Evolutionary conservation across 2,329 filamentous ascomycete genomes (phyloP).

Genomic region (Fusarium fujikuroi): DNA sequence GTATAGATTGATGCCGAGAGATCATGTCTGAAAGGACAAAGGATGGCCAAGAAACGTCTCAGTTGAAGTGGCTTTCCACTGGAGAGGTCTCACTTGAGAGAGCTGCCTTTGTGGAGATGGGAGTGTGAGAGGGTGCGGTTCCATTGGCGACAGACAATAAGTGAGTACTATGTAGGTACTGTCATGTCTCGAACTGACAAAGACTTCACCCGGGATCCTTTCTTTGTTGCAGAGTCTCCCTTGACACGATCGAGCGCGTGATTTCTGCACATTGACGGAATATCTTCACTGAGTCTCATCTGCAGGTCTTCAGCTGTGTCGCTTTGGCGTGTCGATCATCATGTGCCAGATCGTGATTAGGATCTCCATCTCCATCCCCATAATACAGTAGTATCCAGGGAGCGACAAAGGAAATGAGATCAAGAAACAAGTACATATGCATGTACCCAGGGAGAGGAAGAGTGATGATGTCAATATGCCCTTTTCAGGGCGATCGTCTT

Average conservation of each 20-base stretch:
- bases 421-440: conserved; percentile 5
- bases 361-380: conserved; percentile 8
- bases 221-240: conserved; percentile 16
- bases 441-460: conserved; percentile 19
- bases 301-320: conserved; percentile 16
- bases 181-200: conserved; percentile 6
- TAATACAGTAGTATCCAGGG: conserved; percentile 6
- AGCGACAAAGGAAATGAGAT: conserved; percentile 26
- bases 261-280: conserved; percentile 8
- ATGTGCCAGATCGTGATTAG: conserved; percentile 18
- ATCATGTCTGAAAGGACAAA: conserved; percentile 29
- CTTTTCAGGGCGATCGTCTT: conserved; percentile 15
- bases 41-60: conserved; percentile 20
- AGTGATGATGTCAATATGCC: conserved; percentile 30
- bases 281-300: conserved; percentile 36
- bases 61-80: conserved; percentile 21
- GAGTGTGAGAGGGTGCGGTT: conserved; percentile 11
- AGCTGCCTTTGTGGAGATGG: conserved; percentile 16
- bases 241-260: background rate
- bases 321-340: conserved; percentile 24
- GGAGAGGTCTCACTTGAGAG: conserved; percentile 23
- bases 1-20: conserved; percentile 26
- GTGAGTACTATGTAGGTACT: background rate
- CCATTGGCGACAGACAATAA: conserved; percentile 1
- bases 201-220: conserved; percentile 2